Base-by-base conservation (phyloP, 345 rosid genomes). In the Angophora floribunda region DNA sequence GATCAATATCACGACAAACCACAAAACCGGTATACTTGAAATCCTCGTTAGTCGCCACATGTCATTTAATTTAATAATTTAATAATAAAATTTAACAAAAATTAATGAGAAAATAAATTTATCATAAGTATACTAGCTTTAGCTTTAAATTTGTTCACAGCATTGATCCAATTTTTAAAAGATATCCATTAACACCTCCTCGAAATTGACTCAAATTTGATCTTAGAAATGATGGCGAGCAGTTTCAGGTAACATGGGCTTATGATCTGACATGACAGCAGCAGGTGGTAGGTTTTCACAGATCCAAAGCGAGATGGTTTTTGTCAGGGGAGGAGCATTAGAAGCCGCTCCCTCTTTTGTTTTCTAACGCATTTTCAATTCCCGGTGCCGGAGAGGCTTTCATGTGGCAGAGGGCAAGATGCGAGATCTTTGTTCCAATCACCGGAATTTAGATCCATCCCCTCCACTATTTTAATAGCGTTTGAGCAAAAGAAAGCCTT, bases 91-190 rank as follows among this genome's bases (percentile, higher is more conserved):
- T 55, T 55, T 55, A 22, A 55, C 0, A 1, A 0, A 55, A 9
- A 9, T 55, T 21, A 55, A 22, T 0, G 1, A 22, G 2, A 22
- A 8, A 0, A 0, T 22, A 55, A 21, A 55, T 22, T 55, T 22
- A 0, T 55, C 6, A 55, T 0, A 0, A 0, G 21, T 55, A 9
- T 55, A 55, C 7, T 1, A 22, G 0, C 24, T 55, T 1, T 1
- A 22, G 0, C 24, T 55, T 1, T 55, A 9, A 55, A 0, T 0
- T 55, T 55, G 4, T 55, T 22, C 2, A 3, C 22, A 5, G 8
- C 16, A 22, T 61, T 28, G 26, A 10, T 15, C 1, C 13, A 2
- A 5, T 61, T 26, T 61, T 61, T 5, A 32, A 67, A 36, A 32
- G 44, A 10, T 70, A 70, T 70, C 41, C 49, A 6, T 36, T 17